Percentiles rank a stretch among this genome's conserved stretches.
Evolutionary conservation across 129 eudicot genomes (phyloP).

Genomic region (Silybum marianum): DNA sequence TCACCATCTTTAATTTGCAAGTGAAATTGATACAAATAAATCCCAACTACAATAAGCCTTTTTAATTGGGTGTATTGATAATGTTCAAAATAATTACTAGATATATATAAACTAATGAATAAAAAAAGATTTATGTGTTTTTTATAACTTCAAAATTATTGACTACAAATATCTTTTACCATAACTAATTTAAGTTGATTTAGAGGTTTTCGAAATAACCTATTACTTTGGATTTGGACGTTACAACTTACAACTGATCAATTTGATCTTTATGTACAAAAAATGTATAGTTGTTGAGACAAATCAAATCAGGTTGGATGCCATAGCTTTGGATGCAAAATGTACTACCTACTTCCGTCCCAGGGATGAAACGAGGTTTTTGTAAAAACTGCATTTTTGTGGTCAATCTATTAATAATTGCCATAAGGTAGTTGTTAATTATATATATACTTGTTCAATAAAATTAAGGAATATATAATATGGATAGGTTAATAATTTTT

Average conservation of each 20-base stretch:
- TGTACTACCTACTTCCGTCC: not conserved
- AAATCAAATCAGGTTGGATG: not conserved
- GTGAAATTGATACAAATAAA: not conserved
- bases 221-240: not conserved
- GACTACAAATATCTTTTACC: too few species aligned
- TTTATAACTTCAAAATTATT: not conserved
- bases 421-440: not conserved
- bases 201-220: not conserved
- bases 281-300: not conserved
- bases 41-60: not conserved
- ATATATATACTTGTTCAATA: too few species aligned
- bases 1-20: constrained; percentile 17
- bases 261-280: not conserved
- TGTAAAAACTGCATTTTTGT: too few species aligned
- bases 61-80: not conserved
- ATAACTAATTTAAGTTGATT: not conserved
- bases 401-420: not conserved
- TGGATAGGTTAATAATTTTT: not conserved
- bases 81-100: not conserved
- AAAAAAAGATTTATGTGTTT: too few species aligned
- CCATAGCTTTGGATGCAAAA: not conserved
- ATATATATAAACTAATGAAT: too few species aligned
- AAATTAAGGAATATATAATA: too few species aligned
- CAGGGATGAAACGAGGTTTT: not conserved
- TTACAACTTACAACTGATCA: not conserved